Evolutionary conservation across 129 eudicot genomes (phyloP).

Genomic region (Helianthus tuberosus): DNA sequence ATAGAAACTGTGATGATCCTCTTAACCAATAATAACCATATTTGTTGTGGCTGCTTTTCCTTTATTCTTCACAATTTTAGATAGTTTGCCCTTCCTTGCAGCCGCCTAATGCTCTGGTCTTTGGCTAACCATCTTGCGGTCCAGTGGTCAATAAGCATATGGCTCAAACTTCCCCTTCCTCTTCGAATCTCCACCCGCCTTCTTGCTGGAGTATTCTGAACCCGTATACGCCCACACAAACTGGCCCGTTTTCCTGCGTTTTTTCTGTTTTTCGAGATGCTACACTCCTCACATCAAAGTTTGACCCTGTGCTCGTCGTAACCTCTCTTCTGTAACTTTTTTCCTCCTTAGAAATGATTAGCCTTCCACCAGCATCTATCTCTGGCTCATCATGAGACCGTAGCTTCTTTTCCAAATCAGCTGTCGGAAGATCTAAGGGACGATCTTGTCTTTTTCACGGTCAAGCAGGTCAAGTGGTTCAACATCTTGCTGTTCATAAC

Average conservation of each 20-base stretch:
- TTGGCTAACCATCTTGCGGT: too few species aligned
- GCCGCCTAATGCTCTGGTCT: too few species aligned
- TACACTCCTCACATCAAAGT: slow-evolving; percentile 55
- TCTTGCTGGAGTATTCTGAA: slow-evolving; percentile 84
- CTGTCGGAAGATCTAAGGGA: slow-evolving; percentile 68
- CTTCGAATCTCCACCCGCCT: slow-evolving; percentile 94
- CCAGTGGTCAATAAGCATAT: too few species aligned
- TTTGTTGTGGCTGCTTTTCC: too few species aligned
- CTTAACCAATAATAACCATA: too few species aligned
- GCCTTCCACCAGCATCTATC: slow-evolving; percentile 73
- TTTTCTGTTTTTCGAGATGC: slow-evolving; percentile 51
- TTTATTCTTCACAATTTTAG: too few species aligned
- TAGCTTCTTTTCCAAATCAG: slow-evolving; percentile 42
- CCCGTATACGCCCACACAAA: slow-evolving; percentile 88
- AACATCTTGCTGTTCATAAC: slow-evolving; percentile 61
- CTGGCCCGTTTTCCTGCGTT: slow-evolving; percentile 64
- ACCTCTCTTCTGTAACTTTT: slow-evolving; percentile 30
- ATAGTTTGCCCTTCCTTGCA: too few species aligned
- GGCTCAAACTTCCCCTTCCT: slow-evolving; percentile 62
- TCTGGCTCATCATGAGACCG: slow-evolving; percentile 78
- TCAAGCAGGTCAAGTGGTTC: slow-evolving; percentile 95
- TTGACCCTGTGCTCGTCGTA: slow-evolving; percentile 32
- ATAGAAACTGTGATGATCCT: too few species aligned
- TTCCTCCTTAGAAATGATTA: slow-evolving; percentile 57
- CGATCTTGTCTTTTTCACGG: slow-evolving; percentile 64